phyloP scores from a whole-genome alignment of 2,329 filamentous ascomycete genomes.

The Diaporthe ampelina region DNA sequence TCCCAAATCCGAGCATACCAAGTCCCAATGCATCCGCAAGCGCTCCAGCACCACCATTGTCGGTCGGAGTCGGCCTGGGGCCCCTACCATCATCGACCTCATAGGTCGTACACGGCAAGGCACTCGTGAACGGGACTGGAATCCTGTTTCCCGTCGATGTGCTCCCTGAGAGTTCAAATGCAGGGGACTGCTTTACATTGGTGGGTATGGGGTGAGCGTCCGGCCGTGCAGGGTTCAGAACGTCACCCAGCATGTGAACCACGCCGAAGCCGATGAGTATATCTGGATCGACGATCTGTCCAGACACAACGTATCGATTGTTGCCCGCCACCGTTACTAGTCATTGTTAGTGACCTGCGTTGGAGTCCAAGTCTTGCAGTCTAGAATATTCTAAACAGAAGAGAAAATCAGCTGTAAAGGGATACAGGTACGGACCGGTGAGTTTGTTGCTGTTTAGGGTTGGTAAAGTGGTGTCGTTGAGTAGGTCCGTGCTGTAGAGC shows the following conservation, averaged over 20 bases:
- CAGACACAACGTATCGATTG: conserved; percentile 63
- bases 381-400: too few relatives aligned
- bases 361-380: too few relatives aligned
- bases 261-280: conserved; percentile 70
- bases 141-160: conserved; percentile 49
- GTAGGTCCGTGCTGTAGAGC: conserved; percentile 61
- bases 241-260: conserved; percentile 69
- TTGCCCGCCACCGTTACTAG: conserved; percentile 58
- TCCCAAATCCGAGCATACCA: background rate
- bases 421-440: conserved; percentile 41
- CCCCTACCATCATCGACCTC: too few relatives aligned
- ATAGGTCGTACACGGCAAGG: conserved; percentile 54
- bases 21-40: background rate
- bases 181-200: conserved; percentile 52
- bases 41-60: background rate
- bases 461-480: conserved; percentile 60
- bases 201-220: conserved; percentile 54
- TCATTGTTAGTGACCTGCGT: too few relatives aligned
- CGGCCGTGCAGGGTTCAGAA: conserved; percentile 59
- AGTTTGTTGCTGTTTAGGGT: conserved; percentile 55
- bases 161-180: conserved; percentile 44
- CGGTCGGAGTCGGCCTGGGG: background rate
- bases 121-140: conserved; percentile 20
- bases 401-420: too few relatives aligned
- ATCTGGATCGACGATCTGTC: conserved; percentile 65